Base-by-base conservation (phyloP, 805 yeast genomes). In the Kluyveromyces lactis region DNA sequence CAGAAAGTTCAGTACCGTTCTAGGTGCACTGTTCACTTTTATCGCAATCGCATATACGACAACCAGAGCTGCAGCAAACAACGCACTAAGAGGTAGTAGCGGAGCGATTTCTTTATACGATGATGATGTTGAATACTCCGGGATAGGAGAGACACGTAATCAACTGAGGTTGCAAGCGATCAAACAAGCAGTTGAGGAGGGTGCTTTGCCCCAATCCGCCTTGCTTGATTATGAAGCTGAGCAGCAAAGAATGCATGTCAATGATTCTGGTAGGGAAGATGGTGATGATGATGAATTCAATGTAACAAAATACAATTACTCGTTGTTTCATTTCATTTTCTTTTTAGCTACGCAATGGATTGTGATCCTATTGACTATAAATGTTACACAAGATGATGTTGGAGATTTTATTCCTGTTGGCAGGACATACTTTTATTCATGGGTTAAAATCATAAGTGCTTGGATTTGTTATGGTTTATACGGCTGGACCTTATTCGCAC, bases 391-490 rank as follows among this genome's bases (percentile, higher is more conserved):
- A 43, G 92, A 82, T 52, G 82, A 80, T 44, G 73, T 76, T 39
- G 95, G 95, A 3, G 92, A 86, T 44, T 92, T 92, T 53, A 79
- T 86, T 9, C 98, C 98, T 0, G 97, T 92, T 7, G 99, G 99
- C 0, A 71, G 98, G 54, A 90, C 98, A 0, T 89, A 90, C 62
- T 92, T 90, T 58, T 81, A 90, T 49, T 78, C 95, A 4, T 87
- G 96, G 95, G 86, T 90, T 36, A 92, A 92, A 63, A 85, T 92
- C 42, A 69, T 83, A 13, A 80, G 94, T 55, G 83, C 97, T 1
- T 87, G 97, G 95, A 75, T 84, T 33, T 94, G 98, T 58, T 92
- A 79, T 56, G 66, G 69, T 5, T 69, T 92, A 36, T 92, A 90
- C 53, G 79, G 80, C 1, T 92, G 97, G 98, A 84, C 95, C 6